phyloP scores from a whole-genome alignment of 306 rosid genomes.

The Pueraria montana region DNA sequence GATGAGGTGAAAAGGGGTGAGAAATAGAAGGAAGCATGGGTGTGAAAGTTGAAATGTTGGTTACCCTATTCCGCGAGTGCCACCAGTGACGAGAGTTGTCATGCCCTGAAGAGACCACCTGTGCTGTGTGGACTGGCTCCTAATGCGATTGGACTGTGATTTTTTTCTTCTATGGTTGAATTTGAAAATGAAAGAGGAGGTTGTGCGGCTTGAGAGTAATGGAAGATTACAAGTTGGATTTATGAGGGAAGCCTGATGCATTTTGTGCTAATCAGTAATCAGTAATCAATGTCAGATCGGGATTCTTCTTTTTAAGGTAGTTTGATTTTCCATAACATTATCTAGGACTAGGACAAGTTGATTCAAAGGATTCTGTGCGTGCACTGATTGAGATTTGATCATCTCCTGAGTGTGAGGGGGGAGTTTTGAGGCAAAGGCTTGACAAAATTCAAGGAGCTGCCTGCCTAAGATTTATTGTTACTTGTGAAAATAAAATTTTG shows the following conservation, averaged over 20 bases:
- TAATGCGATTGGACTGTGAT: slow-evolving; percentile 32
- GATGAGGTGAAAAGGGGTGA: no score
- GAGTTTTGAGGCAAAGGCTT: no score
- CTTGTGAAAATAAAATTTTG: no score
- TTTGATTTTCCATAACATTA: no score
- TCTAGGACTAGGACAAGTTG: no score
- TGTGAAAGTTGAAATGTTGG: neutral
- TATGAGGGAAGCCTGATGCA: slow-evolving; percentile 36
- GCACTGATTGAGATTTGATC: no score
- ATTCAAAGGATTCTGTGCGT: neutral
- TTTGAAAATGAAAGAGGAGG: no score
- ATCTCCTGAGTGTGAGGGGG: no score
- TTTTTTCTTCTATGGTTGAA: slow-evolving; percentile 23
- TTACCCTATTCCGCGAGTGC: slow-evolving; percentile 87
- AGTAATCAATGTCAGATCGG: neutral
- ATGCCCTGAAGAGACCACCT: slow-evolving; percentile 73
- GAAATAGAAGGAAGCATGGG: neutral
- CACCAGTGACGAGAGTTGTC: slow-evolving; percentile 85
- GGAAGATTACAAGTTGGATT: neutral
- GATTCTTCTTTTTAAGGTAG: no score
- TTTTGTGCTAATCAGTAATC: slow-evolving; percentile 4
- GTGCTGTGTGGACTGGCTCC: slow-evolving; percentile 37
- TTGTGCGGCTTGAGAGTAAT: slow-evolving; percentile 25
- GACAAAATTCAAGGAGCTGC: no score
- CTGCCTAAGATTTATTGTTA: no score